Evolutionary conservation across 179 eudicot genomes (phyloP).

Genomic region (Carnegiea gigantea): DNA sequence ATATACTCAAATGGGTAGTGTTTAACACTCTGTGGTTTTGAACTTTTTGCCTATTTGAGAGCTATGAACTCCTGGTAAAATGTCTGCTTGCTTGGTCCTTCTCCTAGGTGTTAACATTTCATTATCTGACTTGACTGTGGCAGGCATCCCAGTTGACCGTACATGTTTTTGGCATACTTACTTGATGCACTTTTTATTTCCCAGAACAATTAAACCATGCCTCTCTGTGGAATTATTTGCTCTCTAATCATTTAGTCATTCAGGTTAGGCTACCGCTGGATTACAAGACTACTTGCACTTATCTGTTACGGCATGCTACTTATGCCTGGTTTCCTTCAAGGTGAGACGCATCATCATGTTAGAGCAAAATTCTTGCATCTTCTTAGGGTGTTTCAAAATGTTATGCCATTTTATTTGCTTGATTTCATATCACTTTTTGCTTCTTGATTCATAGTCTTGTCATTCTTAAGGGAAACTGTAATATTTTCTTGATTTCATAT

Average conservation of each 20-base stretch:
- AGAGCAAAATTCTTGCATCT: neutral
- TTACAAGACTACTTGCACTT: constrained; percentile 65
- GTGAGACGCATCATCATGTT: constrained; percentile 36
- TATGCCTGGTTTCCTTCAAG: constrained; percentile 86
- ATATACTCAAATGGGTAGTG: too few species aligned
- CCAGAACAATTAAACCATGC: neutral
- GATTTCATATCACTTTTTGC: neutral
- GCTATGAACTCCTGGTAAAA: too few species aligned
- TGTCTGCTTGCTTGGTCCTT: neutral
- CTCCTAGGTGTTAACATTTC: neutral
- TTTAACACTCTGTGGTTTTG: too few species aligned
- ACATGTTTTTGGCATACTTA: neutral
- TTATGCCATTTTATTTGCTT: neutral
- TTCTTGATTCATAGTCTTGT: neutral
- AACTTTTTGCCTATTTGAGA: too few species aligned
- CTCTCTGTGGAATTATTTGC: constrained; percentile 6
- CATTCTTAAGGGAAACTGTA: neutral
- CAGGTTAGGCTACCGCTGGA: constrained; percentile 97
- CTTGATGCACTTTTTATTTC: neutral
- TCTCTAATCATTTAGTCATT: constrained; percentile 49
- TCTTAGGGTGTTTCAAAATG: neutral
- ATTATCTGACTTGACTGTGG: neutral
- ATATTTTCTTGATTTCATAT: neutral
- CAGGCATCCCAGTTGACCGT: neutral
- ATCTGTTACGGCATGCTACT: constrained; percentile 75